A percentile compares a stretch with the other conserved stretches of the same genome.
These are phyloP conservation scores for Rutstroemia sydowiana DNA, from an alignment of 2,329 filamentous ascomycete species.

Conservation along the genomic window DNA sequence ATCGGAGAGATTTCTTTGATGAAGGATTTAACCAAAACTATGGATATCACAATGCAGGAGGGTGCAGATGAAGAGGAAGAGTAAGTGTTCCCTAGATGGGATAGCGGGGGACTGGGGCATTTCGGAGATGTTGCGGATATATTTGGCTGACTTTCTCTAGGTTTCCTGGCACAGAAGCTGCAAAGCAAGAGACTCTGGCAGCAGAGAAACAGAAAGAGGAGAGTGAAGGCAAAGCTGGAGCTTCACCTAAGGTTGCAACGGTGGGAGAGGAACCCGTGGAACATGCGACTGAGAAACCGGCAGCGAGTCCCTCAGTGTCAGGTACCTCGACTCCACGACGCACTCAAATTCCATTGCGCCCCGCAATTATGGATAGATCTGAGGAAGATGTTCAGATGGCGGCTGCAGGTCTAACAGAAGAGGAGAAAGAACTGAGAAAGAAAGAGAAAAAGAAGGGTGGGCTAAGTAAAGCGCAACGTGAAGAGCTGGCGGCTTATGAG, in stretches of 20 bases:
- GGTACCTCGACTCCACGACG: slow-evolving; percentile 36
- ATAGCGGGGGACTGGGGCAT: neutral
- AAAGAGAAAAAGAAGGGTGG: slow-evolving; percentile 87
- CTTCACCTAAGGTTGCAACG: neutral
- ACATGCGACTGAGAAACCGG: slow-evolving; percentile 11
- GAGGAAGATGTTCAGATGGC: slow-evolving; percentile 66
- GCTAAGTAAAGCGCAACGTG: slow-evolving; percentile 83
- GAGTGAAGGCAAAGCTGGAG: slow-evolving; percentile 12
- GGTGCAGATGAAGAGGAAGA: slow-evolving; percentile 59
- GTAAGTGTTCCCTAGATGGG: neutral
- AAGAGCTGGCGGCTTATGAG: slow-evolving; percentile 84
- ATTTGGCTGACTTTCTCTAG: neutral
- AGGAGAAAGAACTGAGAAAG: slow-evolving; percentile 68
- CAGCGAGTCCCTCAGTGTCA: slow-evolving; percentile 27
- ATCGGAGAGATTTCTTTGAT: slow-evolving; percentile 98
- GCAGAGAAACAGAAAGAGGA: slow-evolving; percentile 28
- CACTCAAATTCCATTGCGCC: slow-evolving; percentile 62
- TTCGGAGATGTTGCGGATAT: neutral
- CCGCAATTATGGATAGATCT: slow-evolving; percentile 80
- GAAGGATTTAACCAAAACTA: slow-evolving; percentile 95
- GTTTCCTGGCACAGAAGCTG: slow-evolving; percentile 50
- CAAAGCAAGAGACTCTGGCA: slow-evolving; percentile 45
- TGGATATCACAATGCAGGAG: slow-evolving; percentile 91
- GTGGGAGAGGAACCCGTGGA: neutral
- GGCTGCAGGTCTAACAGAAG: slow-evolving; percentile 57